Conservation (phyloP, 805 yeast species). For the Candida jianshihensis region DNA sequence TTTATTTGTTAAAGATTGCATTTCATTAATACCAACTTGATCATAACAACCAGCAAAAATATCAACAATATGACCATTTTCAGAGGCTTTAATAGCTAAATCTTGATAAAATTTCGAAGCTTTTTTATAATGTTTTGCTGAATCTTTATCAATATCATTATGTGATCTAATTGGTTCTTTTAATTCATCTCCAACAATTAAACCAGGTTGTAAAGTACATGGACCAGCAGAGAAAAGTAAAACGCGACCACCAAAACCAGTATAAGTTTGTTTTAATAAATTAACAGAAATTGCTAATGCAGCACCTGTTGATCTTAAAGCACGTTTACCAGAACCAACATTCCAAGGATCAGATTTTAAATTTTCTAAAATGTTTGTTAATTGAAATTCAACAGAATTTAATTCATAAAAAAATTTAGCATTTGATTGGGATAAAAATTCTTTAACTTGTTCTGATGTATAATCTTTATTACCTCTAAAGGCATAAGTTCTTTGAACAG, state of each 20-base stretch:
- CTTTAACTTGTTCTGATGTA: conserved; percentile 44
- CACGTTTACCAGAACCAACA: conserved; percentile 73
- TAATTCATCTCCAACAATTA: conserved; percentile 84
- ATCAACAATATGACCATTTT: conserved; percentile 48
- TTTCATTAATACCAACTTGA: conserved; percentile 61
- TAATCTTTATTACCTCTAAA: conserved; percentile 90
- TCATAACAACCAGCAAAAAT: conserved; percentile 62
- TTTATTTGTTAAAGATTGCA: conserved; percentile 48
- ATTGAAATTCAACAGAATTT: conserved; percentile 73
- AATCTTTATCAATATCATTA: conserved; percentile 88
- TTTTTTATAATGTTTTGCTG: conserved; percentile 65
- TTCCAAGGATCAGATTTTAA: conserved; percentile 85
- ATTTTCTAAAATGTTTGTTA: conserved; percentile 72
- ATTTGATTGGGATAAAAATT: conserved; percentile 42
- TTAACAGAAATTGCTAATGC: conserved; percentile 83
- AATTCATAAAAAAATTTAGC: conserved; percentile 69
- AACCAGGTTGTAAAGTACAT: conserved; percentile 90
- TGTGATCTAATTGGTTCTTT: conserved; percentile 97
- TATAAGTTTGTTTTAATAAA: conserved; percentile 73
- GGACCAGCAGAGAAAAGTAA: conserved; percentile 93
- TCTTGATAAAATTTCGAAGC: conserved; percentile 42
- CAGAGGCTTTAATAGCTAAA: conserved; percentile 40
- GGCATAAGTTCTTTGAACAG: conserved; percentile 67
- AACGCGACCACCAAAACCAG: conserved; percentile 83
- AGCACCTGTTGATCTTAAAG: conserved; percentile 88